These are phyloP conservation scores for Spatholobus suberectus DNA, from an alignment of 306 rosid species.

Conservation along the genomic window DNA sequence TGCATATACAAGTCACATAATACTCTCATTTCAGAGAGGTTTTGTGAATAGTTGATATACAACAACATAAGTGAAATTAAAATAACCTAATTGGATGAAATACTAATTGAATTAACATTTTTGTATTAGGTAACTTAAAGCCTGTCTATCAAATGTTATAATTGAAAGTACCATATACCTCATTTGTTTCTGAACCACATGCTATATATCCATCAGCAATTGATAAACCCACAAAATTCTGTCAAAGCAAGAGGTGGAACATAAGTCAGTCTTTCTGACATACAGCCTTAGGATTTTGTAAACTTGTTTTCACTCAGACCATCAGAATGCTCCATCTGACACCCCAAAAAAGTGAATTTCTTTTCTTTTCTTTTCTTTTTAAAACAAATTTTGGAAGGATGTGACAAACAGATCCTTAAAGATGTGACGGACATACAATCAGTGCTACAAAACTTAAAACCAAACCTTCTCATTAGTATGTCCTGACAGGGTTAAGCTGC, in stretches of 20 bases:
- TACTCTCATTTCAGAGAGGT: background rate
- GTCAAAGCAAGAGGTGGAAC: background rate
- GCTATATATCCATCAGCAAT: slow-evolving; percentile 9
- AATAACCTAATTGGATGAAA: background rate
- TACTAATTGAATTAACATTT: background rate
- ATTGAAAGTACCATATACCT: background rate
- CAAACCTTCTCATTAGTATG: slow-evolving; percentile 86
- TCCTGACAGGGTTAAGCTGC: slow-evolving; percentile 76
- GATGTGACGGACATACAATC: background rate
- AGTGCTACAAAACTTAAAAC: slow-evolving; percentile 17
- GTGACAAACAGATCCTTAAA: background rate
- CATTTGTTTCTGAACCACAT: slow-evolving; percentile 25
- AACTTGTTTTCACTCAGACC: background rate
- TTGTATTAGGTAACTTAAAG: background rate
- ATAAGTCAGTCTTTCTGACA: background rate
- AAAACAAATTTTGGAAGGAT: background rate
- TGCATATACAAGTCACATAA: background rate
- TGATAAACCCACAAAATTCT: slow-evolving; percentile 7
- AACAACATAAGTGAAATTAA: background rate
- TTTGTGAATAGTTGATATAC: background rate
- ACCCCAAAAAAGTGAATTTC: background rate
- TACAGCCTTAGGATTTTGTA: background rate
- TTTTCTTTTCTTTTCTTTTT: background rate
- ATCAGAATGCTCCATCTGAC: background rate
- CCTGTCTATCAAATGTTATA: background rate